These are phyloP conservation scores for Balansia obtecta DNA, from an alignment of 2,329 filamentous ascomycete genomes.

Conservation along the genomic window DNA sequence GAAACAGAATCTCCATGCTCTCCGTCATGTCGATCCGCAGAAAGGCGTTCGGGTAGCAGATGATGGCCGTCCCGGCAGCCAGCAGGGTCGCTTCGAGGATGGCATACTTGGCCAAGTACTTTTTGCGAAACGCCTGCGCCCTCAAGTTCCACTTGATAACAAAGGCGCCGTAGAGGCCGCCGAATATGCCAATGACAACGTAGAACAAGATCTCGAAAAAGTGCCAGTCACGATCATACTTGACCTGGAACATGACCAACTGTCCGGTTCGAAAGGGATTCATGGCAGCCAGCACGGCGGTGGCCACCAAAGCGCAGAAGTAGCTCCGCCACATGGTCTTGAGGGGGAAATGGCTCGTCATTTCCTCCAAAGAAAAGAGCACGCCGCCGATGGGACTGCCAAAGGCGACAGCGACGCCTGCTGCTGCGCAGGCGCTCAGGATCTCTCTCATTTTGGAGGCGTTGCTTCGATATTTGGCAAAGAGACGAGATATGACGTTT, in stretches of 20 bases:
- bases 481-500: constrained; percentile 88
- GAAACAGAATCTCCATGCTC: constrained; percentile 96
- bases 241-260: constrained; percentile 97
- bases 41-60: constrained; percentile 97
- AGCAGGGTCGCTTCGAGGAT: constrained; percentile 78
- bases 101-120: constrained; percentile 73
- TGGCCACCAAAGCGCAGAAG: constrained; percentile 92
- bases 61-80: constrained; percentile 69
- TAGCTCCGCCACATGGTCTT: constrained; percentile 98
- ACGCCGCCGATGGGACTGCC: constrained; percentile 96
- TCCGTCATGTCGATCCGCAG: constrained; percentile 97
- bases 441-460: constrained; percentile 93
- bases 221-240: constrained; percentile 93
- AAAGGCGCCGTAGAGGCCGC: constrained; percentile 87
- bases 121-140: constrained; percentile 85
- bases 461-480: constrained; percentile 83
- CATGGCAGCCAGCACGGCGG: constrained; percentile 84
- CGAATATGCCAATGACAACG: constrained; percentile 80
- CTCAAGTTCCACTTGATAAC: constrained; percentile 97
- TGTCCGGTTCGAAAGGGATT: constrained; percentile 96
- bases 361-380: constrained; percentile 92
- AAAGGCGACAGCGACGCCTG: constrained; percentile 92
- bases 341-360: constrained; percentile 90
- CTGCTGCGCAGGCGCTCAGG: constrained; percentile 83
- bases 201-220: constrained; percentile 95